Conservation (phyloP, 179 eudicot genomes). For the Carnegiea gigantea region DNA sequence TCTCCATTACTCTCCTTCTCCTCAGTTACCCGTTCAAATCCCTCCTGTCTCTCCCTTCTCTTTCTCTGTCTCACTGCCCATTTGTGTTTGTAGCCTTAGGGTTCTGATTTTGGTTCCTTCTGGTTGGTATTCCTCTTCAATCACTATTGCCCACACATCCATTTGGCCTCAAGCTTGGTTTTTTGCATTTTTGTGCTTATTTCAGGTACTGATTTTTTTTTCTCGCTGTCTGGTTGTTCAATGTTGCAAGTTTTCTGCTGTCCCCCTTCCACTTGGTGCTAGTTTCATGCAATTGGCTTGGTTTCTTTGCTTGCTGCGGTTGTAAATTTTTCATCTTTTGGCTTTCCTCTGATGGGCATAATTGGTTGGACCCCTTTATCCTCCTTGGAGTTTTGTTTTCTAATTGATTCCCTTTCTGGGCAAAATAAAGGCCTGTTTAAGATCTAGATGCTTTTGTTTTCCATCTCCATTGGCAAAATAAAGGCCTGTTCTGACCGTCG, state of each 20-base stretch:
- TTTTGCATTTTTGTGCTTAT: neutral
- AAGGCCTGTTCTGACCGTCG: neutral
- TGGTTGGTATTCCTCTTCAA: neutral
- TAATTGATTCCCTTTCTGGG: neutral
- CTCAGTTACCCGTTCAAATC: constrained; percentile 18
- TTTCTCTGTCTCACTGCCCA: constrained; percentile 3
- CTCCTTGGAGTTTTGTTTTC: neutral
- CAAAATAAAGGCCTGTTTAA: neutral
- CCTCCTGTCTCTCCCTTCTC: neutral
- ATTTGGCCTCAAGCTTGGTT: constrained; percentile 12
- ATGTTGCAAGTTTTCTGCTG: neutral
- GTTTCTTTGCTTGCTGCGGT: constrained; percentile 14
- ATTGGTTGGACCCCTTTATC: neutral
- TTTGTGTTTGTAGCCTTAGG: constrained; percentile 22
- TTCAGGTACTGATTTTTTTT: constrained; percentile 19
- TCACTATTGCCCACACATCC: constrained; percentile 10
- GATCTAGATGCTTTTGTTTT: constrained; percentile 28
- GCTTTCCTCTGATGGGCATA: neutral
- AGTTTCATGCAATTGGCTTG: too few species aligned
- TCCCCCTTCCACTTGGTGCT: too few species aligned
- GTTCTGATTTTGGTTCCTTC: constrained; percentile 21
- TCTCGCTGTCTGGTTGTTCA: neutral
- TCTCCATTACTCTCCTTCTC: constrained; percentile 29
- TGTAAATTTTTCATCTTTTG: constrained; percentile 9
- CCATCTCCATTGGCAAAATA: neutral